Conservation (phyloP, 306 rosid genomes). For the Aeschynomene evenia region DNA sequence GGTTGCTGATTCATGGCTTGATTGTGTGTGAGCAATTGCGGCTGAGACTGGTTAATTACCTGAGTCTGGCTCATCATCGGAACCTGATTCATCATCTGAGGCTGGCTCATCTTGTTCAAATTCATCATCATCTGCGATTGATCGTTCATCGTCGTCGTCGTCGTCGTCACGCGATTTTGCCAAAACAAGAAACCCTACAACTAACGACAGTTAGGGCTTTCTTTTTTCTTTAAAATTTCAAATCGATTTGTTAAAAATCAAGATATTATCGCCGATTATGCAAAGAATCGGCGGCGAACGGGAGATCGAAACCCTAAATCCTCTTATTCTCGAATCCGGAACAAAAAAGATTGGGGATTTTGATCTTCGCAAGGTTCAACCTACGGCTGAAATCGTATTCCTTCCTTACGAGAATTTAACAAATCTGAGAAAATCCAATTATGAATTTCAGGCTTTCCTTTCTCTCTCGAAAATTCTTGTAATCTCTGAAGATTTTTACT, state of each 20-base stretch:
- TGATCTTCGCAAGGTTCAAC: constrained; percentile 1
- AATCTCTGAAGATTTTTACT: constrained; percentile 15
- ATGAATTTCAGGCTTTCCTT: constrained; percentile 4
- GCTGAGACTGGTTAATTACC: constrained; percentile 39
- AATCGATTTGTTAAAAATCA: background rate
- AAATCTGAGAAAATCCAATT: constrained; percentile 20
- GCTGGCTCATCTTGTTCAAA: constrained; percentile 44
- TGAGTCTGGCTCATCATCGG: constrained; percentile 47
- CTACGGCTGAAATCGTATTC: constrained; percentile 15
- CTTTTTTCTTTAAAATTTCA: background rate
- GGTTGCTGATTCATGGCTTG: too few species aligned
- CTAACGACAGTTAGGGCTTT: background rate
- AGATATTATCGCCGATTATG: constrained; percentile 23
- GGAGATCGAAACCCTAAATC: constrained; percentile 46
- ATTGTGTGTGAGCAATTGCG: too few species aligned
- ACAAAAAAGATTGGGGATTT: constrained; percentile 22
- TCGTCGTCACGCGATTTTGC: background rate
- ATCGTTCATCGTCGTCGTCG: constrained; percentile 43
- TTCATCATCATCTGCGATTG: constrained; percentile 55
- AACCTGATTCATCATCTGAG: constrained; percentile 53
- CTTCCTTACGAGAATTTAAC: constrained; percentile 9
- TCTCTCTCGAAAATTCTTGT: constrained; percentile 18
- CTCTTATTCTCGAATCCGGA: constrained; percentile 3
- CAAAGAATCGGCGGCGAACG: constrained; percentile 17
- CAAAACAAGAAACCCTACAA: constrained; percentile 31